Evolutionary conservation across 1,284 basidiomycete species (phyloP).

Genomic region (Ganoderma boninense): DNA sequence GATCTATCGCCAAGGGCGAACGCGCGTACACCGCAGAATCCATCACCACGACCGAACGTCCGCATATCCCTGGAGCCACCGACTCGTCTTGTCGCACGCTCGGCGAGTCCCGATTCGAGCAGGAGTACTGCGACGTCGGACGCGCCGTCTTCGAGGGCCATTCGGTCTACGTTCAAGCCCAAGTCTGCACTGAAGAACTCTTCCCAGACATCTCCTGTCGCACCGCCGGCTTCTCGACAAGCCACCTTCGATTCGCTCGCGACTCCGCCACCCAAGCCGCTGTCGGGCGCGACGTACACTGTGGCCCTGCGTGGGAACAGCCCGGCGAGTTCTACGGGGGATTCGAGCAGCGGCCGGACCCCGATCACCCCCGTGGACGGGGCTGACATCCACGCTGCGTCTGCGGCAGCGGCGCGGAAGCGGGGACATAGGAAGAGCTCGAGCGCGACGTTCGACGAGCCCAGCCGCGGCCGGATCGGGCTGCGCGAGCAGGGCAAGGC

Average conservation of each 20-base stretch:
- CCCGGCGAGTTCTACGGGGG: constrained; percentile 81
- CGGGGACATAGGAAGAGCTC: constrained; percentile 53
- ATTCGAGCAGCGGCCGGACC: constrained; percentile 74
- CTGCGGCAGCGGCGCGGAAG: constrained; percentile 31
- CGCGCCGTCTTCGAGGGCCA: not conserved
- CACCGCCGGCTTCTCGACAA: constrained; percentile 14
- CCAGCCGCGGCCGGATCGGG: constrained; percentile 35
- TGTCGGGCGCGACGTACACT: constrained; percentile 36
- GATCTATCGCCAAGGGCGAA: constrained; percentile 1
- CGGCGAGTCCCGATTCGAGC: constrained; percentile 18
- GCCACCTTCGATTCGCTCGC: constrained; percentile 16
- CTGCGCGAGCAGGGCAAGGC: constrained; percentile 49
- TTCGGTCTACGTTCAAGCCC: constrained; percentile 16
- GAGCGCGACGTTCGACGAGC: constrained; percentile 66
- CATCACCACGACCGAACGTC: constrained; percentile 16
- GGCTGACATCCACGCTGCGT: constrained; percentile 63
- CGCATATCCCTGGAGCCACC: constrained; percentile 19
- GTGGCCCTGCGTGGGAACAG: constrained; percentile 56
- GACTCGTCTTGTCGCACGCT: constrained; percentile 22
- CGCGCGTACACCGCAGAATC: not conserved
- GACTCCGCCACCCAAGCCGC: constrained; percentile 54
- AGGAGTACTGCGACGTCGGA: not conserved
- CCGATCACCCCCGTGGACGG: constrained; percentile 80
- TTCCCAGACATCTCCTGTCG: constrained; percentile 17
- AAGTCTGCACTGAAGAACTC: constrained; percentile 29